Conservation (phyloP, 2,329 filamentous ascomycete species). For the Emergomyces orientalis region DNA sequence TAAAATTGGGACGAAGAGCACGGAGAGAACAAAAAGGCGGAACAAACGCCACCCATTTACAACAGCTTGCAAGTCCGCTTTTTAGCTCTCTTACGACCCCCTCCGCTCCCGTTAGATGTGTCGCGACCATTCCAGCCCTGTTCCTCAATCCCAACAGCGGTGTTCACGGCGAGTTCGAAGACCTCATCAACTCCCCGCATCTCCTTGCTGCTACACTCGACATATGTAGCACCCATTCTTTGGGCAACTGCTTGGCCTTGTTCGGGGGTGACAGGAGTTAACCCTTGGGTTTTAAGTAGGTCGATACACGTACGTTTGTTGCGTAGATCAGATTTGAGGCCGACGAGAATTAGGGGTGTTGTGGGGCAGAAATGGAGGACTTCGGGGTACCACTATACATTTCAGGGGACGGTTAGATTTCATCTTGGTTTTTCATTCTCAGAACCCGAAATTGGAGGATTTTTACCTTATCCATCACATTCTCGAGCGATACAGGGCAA, state of each 20-base stretch:
- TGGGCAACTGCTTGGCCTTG: constrained; percentile 80
- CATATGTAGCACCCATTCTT: constrained; percentile 91
- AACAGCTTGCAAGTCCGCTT: constrained; percentile 75
- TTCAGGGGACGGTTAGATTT: constrained; percentile 4
- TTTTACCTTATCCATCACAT: constrained; percentile 94
- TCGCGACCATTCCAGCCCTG: constrained; percentile 36
- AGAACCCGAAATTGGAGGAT: background rate
- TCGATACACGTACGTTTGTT: constrained; percentile 95
- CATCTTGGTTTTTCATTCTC: background rate
- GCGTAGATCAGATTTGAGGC: constrained; percentile 92
- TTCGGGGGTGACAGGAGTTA: constrained; percentile 86
- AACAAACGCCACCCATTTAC: constrained; percentile 37
- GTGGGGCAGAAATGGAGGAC: constrained; percentile 98
- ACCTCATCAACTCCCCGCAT: constrained; percentile 94
- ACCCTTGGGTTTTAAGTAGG: constrained; percentile 93
- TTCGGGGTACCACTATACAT: constrained; percentile 86
- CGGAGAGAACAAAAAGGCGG: background rate
- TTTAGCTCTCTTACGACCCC: constrained; percentile 57
- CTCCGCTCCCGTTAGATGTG: constrained; percentile 22
- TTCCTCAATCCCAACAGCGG: constrained; percentile 74
- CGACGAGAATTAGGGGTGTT: constrained; percentile 88
- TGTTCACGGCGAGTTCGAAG: constrained; percentile 84
- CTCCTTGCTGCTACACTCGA: constrained; percentile 98
- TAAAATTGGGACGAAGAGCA: background rate
- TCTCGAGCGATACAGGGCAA: constrained; percentile 94